Percentiles rank a stretch among this genome's conserved stretches.
phyloP scores from a whole-genome alignment of 331 rosid genomes.

The Acacia pycnantha region DNA sequence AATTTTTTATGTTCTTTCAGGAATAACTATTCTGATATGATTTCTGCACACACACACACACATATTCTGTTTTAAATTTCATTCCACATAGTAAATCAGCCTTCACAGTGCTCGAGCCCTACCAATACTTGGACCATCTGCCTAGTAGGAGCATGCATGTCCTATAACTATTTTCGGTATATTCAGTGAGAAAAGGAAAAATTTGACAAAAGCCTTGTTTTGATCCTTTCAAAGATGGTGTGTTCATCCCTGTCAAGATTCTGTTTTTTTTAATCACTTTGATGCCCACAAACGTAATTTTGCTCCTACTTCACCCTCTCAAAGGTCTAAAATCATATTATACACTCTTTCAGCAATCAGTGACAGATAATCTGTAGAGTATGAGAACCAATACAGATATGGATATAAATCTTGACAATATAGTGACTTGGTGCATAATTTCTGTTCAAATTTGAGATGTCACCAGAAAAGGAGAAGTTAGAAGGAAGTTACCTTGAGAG shows the following conservation, averaged over 20 bases:
- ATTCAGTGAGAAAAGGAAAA: not conserved
- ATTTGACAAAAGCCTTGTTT: not conserved
- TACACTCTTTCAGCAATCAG: not conserved
- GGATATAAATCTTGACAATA: not conserved
- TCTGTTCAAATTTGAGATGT: not conserved
- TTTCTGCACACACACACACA: not conserved
- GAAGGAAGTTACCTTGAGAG: slow-evolving; percentile 48
- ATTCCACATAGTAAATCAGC: not conserved
- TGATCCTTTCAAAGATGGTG: not conserved
- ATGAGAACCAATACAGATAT: not conserved
- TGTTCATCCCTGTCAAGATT: not conserved
- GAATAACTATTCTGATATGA: not conserved
- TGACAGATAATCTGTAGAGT: not conserved
- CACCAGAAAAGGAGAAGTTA: not conserved
- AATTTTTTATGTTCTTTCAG: not conserved
- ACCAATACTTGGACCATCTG: slow-evolving; percentile 45
- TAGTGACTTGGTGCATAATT: not conserved
- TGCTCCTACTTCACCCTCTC: not conserved
- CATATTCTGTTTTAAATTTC: not conserved
- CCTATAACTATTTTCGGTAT: not conserved
- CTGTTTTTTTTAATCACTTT: not conserved
- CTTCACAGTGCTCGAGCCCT: slow-evolving; percentile 49
- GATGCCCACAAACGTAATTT: not conserved
- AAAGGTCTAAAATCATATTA: not conserved
- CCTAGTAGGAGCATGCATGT: slow-evolving; percentile 47